These are phyloP conservation scores for Pichia paraexigua DNA, from an alignment of 805 yeast genomes.

Conservation along the genomic window DNA sequence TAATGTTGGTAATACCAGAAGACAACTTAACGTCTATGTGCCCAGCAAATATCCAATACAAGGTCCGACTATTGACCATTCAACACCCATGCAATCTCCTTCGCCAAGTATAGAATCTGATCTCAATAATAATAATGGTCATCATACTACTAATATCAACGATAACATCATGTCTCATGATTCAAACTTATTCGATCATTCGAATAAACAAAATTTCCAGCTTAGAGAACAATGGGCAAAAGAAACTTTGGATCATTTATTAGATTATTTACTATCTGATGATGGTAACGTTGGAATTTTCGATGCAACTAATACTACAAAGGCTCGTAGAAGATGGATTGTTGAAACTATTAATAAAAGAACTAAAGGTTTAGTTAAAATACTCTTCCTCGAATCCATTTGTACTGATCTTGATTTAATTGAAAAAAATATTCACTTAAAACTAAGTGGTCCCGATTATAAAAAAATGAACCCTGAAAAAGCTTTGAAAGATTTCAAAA, in stretches of 20 bases:
- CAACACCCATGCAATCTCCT: slow-evolving; percentile 1
- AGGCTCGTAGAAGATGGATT: slow-evolving; percentile 34
- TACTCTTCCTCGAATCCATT: slow-evolving; percentile 59
- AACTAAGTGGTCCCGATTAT: slow-evolving; percentile 91
- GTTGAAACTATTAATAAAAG: slow-evolving; percentile 29
- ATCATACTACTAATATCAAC: neutral
- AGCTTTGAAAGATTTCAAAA: slow-evolving; percentile 76
- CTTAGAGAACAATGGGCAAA: slow-evolving; percentile 46
- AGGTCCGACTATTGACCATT: slow-evolving; percentile 25
- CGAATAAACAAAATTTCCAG: slow-evolving; percentile 34
- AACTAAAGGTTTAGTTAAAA: slow-evolving; percentile 28
- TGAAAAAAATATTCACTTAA: slow-evolving; percentile 76
- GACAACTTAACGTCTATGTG: slow-evolving; percentile 40
- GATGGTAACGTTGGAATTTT: slow-evolving; percentile 48
- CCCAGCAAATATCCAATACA: slow-evolving; percentile 31
- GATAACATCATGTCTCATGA: slow-evolving; percentile 21
- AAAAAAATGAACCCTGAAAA: slow-evolving; percentile 70
- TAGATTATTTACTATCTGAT: slow-evolving; percentile 34
- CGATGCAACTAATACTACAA: slow-evolving; percentile 53
- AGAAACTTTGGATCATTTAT: slow-evolving; percentile 39
- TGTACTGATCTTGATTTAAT: slow-evolving; percentile 75
- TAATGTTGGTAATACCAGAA: slow-evolving; percentile 68
- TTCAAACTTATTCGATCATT: slow-evolving; percentile 36
- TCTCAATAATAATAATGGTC: neutral
- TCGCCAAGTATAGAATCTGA: neutral